phyloP scores from a whole-genome alignment of 73 alveolate genomes.

The Effrenium voratum region DNA sequence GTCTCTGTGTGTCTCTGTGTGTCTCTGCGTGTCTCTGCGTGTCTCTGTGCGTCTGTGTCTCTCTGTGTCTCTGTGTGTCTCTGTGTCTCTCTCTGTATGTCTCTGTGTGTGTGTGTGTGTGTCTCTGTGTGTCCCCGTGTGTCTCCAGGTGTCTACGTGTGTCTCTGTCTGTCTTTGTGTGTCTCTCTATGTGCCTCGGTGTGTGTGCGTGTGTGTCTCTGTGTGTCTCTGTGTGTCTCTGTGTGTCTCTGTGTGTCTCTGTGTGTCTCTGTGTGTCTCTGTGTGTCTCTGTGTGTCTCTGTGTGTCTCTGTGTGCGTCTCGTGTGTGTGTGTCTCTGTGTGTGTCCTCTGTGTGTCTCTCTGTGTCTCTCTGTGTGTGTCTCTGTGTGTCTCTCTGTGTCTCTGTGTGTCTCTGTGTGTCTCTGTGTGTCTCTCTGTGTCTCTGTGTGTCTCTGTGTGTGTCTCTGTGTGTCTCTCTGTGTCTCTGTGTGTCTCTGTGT shows the following conservation, averaged over 20 bases:
- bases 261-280: not conserved
- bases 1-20: no score
- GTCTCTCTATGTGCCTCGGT: not conserved
- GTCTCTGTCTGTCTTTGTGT: not conserved
- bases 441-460: conserved; percentile 6
- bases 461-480: not conserved
- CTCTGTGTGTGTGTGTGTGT: not conserved
- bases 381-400: not conserved
- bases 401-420: conserved; percentile 13
- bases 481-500: conserved; percentile 15
- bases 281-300: not conserved
- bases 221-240: not conserved
- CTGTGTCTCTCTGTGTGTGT: not conserved
- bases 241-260: not conserved
- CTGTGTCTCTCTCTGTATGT: not conserved
- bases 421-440: not conserved
- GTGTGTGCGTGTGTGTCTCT: not conserved
- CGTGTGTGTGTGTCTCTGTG: conserved; percentile 3
- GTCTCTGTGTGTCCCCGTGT: not conserved
- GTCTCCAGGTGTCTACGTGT: not conserved
- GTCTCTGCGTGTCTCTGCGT: no score
- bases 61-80: not conserved
- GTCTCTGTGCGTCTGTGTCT: not conserved
- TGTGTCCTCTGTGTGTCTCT: not conserved
- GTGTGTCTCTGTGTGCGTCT: not conserved